phyloP scores from a whole-genome alignment of 345 rosid species.

The Camelina laxa region DNA sequence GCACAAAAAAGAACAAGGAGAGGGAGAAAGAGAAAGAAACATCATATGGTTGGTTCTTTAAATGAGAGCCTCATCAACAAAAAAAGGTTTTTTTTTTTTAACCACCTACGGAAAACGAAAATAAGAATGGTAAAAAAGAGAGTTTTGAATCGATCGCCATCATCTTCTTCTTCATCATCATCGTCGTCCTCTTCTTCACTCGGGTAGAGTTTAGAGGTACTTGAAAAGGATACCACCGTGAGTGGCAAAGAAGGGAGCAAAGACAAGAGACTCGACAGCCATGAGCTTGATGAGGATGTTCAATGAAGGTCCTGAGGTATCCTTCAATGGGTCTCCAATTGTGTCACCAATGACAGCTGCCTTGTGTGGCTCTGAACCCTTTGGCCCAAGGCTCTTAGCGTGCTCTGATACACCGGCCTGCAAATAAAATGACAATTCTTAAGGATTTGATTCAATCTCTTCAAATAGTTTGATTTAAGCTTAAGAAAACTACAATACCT shows the following conservation, averaged over 20 bases:
- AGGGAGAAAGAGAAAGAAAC: slow-evolving; percentile 15
- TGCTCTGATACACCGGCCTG: slow-evolving; percentile 95
- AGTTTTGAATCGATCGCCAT: slow-evolving; percentile 30
- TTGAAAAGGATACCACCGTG: slow-evolving; percentile 96
- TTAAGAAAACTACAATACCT: slow-evolving; percentile 50
- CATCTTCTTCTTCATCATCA: slow-evolving; percentile 34
- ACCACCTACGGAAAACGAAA: slow-evolving; percentile 44
- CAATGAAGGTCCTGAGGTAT: slow-evolving; percentile 96
- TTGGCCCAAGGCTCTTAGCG: slow-evolving; percentile 85
- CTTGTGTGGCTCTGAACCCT: slow-evolving; percentile 96
- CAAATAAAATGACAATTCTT: neutral
- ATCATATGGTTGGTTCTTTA: slow-evolving; percentile 41
- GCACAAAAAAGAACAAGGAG: slow-evolving; percentile 12
- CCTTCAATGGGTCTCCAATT: slow-evolving; percentile 94
- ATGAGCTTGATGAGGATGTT: slow-evolving; percentile 97
- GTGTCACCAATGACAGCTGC: slow-evolving; percentile 98
- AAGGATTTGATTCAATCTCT: slow-evolving; percentile 15
- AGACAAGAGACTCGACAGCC: slow-evolving; percentile 97
- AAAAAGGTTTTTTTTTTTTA: slow-evolving; percentile 22
- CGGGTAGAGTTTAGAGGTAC: slow-evolving; percentile 50
- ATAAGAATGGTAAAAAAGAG: slow-evolving; percentile 40
- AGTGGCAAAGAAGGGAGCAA: slow-evolving; percentile 95
- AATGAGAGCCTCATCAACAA: slow-evolving; percentile 41
- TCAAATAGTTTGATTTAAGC: neutral
- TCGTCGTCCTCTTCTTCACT: slow-evolving; percentile 24